phyloP scores from a whole-genome alignment of 2,329 filamentous ascomycete genomes.

The Diaporthe vexans region DNA sequence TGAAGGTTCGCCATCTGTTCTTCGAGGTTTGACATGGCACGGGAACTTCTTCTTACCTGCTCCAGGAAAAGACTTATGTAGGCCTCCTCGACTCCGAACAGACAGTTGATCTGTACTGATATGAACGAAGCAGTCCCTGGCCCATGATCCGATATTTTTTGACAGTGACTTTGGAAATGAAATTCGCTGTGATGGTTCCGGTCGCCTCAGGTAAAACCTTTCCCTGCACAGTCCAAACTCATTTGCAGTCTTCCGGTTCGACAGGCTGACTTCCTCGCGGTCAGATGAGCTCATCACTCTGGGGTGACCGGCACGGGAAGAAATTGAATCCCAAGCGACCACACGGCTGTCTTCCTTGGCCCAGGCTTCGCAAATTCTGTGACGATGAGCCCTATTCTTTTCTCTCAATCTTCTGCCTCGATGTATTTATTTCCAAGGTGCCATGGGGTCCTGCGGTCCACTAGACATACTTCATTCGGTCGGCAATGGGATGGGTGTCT shows the following conservation, averaged over 20 bases:
- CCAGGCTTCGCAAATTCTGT: background rate
- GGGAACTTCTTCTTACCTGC: background rate
- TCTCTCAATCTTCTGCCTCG: constrained; percentile 6
- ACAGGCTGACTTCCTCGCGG: background rate
- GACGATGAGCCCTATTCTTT: background rate
- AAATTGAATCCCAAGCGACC: background rate
- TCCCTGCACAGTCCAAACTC: background rate
- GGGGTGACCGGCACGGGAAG: background rate
- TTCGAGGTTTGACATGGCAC: background rate
- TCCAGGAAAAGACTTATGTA: background rate
- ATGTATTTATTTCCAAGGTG: background rate
- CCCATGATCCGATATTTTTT: background rate
- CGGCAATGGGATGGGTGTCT: background rate
- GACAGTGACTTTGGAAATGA: background rate
- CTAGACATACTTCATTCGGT: background rate
- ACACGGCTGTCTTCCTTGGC: background rate
- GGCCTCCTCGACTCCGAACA: background rate
- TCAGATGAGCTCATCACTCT: background rate
- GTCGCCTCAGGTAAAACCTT: background rate
- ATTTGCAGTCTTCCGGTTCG: background rate
- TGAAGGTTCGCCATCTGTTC: background rate
- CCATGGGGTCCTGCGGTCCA: background rate
- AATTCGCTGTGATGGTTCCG: background rate
- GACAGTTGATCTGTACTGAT: too few relatives aligned
- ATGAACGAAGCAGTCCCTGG: background rate